These are phyloP conservation scores for Iris macrosiphon DNA, from an alignment of 106 monocot species.

Conservation along the genomic window DNA sequence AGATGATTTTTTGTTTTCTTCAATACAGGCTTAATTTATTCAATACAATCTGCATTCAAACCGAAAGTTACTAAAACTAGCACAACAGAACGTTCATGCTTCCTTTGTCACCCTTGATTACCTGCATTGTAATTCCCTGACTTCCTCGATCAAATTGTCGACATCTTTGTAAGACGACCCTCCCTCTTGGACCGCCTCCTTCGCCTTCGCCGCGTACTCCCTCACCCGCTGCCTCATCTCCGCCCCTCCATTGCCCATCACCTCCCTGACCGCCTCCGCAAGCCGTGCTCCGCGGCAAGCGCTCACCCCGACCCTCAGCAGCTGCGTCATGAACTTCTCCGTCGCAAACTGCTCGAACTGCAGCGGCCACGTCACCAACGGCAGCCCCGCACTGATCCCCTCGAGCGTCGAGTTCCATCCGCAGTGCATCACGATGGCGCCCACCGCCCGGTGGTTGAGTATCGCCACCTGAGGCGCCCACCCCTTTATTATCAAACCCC, in stretches of 20 bases:
- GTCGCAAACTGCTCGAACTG: conserved; percentile 15
- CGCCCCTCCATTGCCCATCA: conserved; percentile 1
- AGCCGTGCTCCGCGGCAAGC: background rate
- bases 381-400: conserved; percentile 8
- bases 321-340: conserved; percentile 9
- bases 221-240: background rate
- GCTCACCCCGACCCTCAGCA: conserved; percentile 8
- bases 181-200: background rate
- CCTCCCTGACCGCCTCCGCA: background rate
- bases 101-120: no score
- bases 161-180: conserved; percentile 2
- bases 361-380: conserved; percentile 14
- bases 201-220: background rate
- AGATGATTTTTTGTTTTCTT: no score
- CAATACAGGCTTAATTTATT: no score
- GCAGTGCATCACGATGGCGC: conserved; percentile 17
- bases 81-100: no score
- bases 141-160: conserved; percentile 3
- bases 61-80: no score
- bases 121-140: no score
- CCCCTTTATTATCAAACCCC: conserved; percentile 3
- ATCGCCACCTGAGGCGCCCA: conserved; percentile 11
- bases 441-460: conserved; percentile 19
- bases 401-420: conserved; percentile 19
- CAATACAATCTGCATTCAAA: no score